phyloP scores from a whole-genome alignment of 1,284 basidiomycete genomes.

The Heterobasidion occidentale region DNA sequence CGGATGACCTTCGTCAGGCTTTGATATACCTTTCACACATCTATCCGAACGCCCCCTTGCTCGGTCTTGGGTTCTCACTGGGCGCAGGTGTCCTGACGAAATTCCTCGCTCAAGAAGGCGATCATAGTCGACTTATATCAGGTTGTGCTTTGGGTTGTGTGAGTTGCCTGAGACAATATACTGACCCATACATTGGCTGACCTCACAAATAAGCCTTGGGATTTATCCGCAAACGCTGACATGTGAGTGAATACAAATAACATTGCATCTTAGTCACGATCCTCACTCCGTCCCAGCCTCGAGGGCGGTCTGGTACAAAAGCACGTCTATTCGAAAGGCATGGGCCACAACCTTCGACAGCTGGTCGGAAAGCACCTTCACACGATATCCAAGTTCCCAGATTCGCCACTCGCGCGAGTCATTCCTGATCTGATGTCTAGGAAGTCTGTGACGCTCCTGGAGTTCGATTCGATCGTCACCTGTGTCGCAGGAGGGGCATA shows the following conservation, averaged over 20 bases:
- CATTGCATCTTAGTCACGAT: background rate
- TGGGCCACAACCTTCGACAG: constrained; percentile 73
- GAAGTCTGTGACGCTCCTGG: constrained; percentile 45
- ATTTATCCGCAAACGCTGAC: constrained; percentile 52
- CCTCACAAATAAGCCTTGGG: constrained; percentile 57
- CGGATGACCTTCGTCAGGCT: constrained; percentile 81
- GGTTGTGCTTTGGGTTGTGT: constrained; percentile 80
- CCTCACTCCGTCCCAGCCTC: constrained; percentile 35
- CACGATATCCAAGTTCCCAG: constrained; percentile 40
- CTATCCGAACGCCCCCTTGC: constrained; percentile 76
- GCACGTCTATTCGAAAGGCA: constrained; percentile 74
- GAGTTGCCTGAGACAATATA: constrained; percentile 18
- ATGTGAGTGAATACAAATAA: constrained; percentile 30
- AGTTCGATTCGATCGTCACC: constrained; percentile 67
- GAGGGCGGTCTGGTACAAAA: constrained; percentile 57
- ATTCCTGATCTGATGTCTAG: constrained; percentile 27
- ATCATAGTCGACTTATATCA: constrained; percentile 65
- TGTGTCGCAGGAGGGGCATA: constrained; percentile 71
- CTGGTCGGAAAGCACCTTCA: constrained; percentile 59
- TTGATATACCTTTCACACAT: constrained; percentile 67
- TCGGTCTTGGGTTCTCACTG: constrained; percentile 90
- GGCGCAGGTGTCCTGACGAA: constrained; percentile 91
- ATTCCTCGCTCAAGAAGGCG: constrained; percentile 85
- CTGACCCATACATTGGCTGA: background rate
- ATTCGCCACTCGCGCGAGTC: constrained; percentile 41